These are phyloP conservation scores for Isatis tinctoria DNA, from an alignment of 345 rosid genomes.

Conservation along the genomic window DNA sequence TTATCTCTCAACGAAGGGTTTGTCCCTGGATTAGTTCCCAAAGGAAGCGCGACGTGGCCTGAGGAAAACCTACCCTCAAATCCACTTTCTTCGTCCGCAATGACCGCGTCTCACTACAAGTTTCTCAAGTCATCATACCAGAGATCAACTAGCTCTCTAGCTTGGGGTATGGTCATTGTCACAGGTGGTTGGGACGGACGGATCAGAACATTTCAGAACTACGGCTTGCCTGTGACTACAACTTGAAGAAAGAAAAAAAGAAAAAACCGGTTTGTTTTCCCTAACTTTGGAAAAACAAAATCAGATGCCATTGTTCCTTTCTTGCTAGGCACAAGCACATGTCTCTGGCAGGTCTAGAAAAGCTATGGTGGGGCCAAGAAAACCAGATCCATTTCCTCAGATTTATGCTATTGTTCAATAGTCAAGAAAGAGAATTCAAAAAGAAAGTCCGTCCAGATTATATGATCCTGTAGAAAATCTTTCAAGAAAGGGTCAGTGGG, in stretches of 20 bases:
- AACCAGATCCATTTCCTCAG: conserved; percentile 4
- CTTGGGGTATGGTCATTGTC: conserved; percentile 92
- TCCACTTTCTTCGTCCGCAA: conserved; percentile 30
- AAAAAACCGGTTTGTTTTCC: not conserved
- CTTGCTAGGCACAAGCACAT: conserved; percentile 31
- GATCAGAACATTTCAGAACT: conserved; percentile 83
- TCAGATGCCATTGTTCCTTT: conserved; percentile 27
- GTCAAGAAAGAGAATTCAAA: conserved; percentile 10
- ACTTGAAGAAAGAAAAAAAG: not conserved
- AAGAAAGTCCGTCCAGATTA: not conserved
- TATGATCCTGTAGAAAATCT: conserved; percentile 18
- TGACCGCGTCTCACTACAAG: conserved; percentile 64
- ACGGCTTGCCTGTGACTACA: conserved; percentile 65
- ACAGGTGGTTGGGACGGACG: conserved; percentile 94
- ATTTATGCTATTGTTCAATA: not conserved
- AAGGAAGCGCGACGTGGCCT: conserved; percentile 60
- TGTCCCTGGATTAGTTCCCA: conserved; percentile 42
- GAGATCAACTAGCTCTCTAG: conserved; percentile 59
- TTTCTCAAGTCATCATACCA: conserved; percentile 70
- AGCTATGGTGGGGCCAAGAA: conserved; percentile 28
- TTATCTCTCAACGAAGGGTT: conserved; percentile 56
- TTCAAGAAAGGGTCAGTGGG: conserved; percentile 22
- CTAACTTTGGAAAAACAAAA: conserved; percentile 8
- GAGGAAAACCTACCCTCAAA: conserved; percentile 61
- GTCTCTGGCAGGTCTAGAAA: conserved; percentile 7